Evolutionary conservation across 345 rosid species (phyloP), one percentile per base, ranked within the genome.

Genomic region (Pistacia atlantica): DNA sequence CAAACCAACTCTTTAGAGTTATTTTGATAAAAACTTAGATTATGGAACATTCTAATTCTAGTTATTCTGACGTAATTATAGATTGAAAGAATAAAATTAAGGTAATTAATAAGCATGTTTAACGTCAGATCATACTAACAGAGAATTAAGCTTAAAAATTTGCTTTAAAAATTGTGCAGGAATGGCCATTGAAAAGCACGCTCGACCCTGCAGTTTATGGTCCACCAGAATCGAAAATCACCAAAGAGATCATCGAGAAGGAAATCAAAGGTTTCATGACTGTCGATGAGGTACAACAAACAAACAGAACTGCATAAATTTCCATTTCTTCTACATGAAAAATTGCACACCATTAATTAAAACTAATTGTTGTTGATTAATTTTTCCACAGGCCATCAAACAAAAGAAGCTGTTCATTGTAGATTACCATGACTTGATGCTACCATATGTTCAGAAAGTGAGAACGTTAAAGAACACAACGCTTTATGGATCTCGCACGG

Each of bases 401-500:
- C 83, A 83, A 49, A 91, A 85, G 80, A 88, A 78, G 59, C 65
- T 89, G 22, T 89, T 91, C 77, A 73, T 89, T 49, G 74, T 22
- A 22, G 25, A 22, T 22, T 22, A 22, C 25, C 25, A 22, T 22
- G 25, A 22, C 25, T 37, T 88, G 49, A 69, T 88, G 9, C 75
- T 91, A 56, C 98, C 98, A 5, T 90, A 80, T 57, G 98, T 93
- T 65, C 74, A 84, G 79, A 84, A 81, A 86, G 90, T 90, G 52
- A 86, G 98, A 69, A 80, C 84, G 67, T 69, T 89, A 10, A 65
- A 89, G 9, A 80, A 74, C 69, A 83, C 85, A 2, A 88, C 84
- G 8, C 33, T 91, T 8, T 93, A 93, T 22, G 25, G 25, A 22
- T 22, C 25, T 22, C 25, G 25, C 25, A 22, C 25, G 25, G 25